Evolutionary conservation across 2,329 filamentous ascomycete species (phyloP), one percentile per base, ranked within the genome.

Genomic region (Teratosphaeria gauchensis): DNA sequence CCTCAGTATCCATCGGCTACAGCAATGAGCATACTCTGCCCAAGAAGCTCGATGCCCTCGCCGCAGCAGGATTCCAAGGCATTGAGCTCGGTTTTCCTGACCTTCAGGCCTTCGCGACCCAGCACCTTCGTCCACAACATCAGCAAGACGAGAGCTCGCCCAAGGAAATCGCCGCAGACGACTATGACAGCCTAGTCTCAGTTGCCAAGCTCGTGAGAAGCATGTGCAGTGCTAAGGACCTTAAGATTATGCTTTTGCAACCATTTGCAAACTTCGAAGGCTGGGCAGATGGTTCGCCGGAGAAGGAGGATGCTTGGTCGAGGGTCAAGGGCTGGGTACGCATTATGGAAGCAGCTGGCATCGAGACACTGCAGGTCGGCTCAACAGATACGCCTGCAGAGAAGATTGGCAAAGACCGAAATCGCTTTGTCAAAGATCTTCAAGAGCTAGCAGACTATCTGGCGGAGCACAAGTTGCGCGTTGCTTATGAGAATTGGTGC

Each of bases 401-500:
- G 53, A 79, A 78, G 21, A 83, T 88, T 58, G 77, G 77, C 0
- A 74, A 72, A 0, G 76, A 80, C 5, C 73, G 78, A 5, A 74
- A 76, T 0, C 74, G 77, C 8, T 77, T 88, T 21, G 81, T 86
- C 0, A 67, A 71, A 0, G 87, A 91, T 64, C 77, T 92, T 0
- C 78, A 78, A 1, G 78, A 84, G 58, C 75, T 92, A 6, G 84
- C 83, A 1, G 84, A 88, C 57, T 73, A 87, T 56, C 77, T 88
- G 1, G 80, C 80, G 0, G 69, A 77, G 24, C 78, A 82, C 53
- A 78, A 78, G 0, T 82, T 84, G 68, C 78, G 81, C 6, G 74
- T 92, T 19, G 87, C 87, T 0, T 92, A 91, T 64, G 88, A 92
- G 73, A 90, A 91, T 68, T 91, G 87, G 87, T 90, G 87, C 72